A percentile compares a stretch with the other conserved stretches of the same genome.
Evolutionary conservation across 1,139 yeast species (phyloP).

Genomic region (Geotrichum cucujoidarum): DNA sequence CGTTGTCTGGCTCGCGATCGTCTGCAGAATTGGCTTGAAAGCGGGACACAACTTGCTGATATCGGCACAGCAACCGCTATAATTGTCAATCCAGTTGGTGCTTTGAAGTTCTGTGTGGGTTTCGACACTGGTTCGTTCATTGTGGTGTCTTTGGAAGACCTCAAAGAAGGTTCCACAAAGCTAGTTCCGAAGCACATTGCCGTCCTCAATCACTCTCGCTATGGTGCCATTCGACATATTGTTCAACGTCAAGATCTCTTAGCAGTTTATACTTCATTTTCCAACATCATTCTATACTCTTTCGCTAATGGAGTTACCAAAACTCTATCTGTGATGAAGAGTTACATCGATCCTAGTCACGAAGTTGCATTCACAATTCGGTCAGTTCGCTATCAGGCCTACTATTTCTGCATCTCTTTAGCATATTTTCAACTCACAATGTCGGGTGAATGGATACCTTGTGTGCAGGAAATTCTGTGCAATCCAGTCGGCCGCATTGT

Average conservation of each 20-base stretch:
- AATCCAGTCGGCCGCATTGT: slow-evolving; percentile 18
- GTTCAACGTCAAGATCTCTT: slow-evolving; percentile 18
- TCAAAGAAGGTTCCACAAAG: slow-evolving; percentile 4
- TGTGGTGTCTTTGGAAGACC: slow-evolving; percentile 14
- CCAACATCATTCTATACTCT: slow-evolving; percentile 17
- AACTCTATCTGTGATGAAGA: slow-evolving; percentile 16
- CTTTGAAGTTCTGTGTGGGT: slow-evolving; percentile 16
- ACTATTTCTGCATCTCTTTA: slow-evolving; percentile 16
- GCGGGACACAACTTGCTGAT: not conserved
- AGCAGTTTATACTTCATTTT: slow-evolving; percentile 18
- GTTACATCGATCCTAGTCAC: slow-evolving; percentile 17
- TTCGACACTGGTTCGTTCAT: slow-evolving; percentile 19
- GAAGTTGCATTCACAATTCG: slow-evolving; percentile 18
- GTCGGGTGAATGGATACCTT: slow-evolving; percentile 18
- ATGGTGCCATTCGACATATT: slow-evolving; percentile 16
- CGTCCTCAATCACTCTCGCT: slow-evolving; percentile 8
- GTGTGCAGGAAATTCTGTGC: slow-evolving; percentile 19
- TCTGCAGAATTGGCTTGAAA: slow-evolving; percentile 9
- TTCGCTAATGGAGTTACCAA: slow-evolving; percentile 17
- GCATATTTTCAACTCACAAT: slow-evolving; percentile 18
- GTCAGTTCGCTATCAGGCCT: slow-evolving; percentile 13
- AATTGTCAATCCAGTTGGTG: slow-evolving; percentile 15
- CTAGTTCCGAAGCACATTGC: slow-evolving; percentile 13
- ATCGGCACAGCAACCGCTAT: slow-evolving; percentile 15
- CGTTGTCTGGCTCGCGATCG: not conserved